A percentile compares a stretch with the other conserved stretches of the same genome.
Evolutionary conservation across 208 protist genomes (phyloP).

Genomic region (Acanthamoeba castellanii): DNA sequence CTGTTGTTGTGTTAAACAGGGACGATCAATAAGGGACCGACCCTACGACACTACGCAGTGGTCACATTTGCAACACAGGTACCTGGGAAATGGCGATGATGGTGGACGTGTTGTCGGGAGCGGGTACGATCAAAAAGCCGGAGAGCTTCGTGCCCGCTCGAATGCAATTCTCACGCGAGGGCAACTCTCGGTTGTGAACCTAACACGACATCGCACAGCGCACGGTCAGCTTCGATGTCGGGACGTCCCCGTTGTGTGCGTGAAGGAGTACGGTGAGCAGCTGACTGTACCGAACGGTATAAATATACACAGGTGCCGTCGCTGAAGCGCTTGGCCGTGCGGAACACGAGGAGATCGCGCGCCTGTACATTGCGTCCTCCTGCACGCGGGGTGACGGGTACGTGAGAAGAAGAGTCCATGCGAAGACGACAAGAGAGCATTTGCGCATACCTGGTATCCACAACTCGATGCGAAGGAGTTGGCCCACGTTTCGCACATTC

Average conservation of each 20-base stretch:
- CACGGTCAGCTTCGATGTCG: too few species aligned
- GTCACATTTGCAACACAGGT: too few species aligned
- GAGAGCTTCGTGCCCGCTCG: background rate
- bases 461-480: slow-evolving; percentile 41
- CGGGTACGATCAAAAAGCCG: slow-evolving; percentile 2
- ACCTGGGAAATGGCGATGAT: slow-evolving; percentile 25
- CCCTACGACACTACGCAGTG: too few species aligned
- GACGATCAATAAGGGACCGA: background rate
- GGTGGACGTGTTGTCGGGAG: background rate
- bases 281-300: slow-evolving; percentile 6
- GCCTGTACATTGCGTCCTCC: slow-evolving; percentile 34
- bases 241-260: background rate
- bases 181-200: slow-evolving; percentile 1
- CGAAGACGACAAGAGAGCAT: too few species aligned
- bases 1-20: background rate
- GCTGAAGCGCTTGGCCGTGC: slow-evolving; percentile 54
- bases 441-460: background rate
- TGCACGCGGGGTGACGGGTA: background rate
- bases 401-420: too few species aligned
- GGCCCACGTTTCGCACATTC: background rate
- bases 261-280: background rate
- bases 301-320: slow-evolving; percentile 46
- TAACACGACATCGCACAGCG: background rate
- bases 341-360: slow-evolving; percentile 28
- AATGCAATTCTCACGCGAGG: slow-evolving; percentile 36